Base-by-base conservation (phyloP, 2,329 filamentous ascomycete genomes). In the Elsinoe fawcettii region DNA sequence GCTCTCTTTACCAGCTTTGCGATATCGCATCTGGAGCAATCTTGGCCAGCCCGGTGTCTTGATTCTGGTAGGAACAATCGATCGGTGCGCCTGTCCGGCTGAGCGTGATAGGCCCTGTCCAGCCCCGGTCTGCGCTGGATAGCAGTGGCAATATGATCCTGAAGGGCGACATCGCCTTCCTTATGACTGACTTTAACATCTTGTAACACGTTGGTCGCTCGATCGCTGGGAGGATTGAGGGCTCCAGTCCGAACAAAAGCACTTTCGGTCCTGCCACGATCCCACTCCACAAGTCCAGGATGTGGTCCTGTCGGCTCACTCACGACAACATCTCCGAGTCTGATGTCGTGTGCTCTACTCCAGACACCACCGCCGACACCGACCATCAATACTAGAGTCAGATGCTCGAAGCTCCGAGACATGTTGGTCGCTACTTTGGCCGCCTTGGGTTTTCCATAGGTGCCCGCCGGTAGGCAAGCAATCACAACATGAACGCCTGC, bases 261-360 rank as follows among this genome's bases (percentile, higher is more conserved):
- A 30, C 4, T 18, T 25, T 36, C 49, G 7, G 9, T 51, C 37
- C 67, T 67, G 3, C 60, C 61, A 2, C 63, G 37, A 39, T 66
- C 63, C 34, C 64, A 65, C 22, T 68, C 62, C 2, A 66, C 57
- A 0, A 68, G 62, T 3, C 66, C 66, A 1, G 62, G 64, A 20
- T 23, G 54, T 1, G 22, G 49, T 0, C 51, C 57, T 0, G 25
- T 39, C 2, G 66, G 64, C 16, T 58, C 57, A 51, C 66, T 66
- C 3, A 68, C 62, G 0, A 63, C 63, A 9, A 68, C 53, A 49
- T 68, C 66, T 1, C 66, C 66, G 8, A 68, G 65, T 1, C 63
- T 61, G 6, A 68, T 63, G n/a, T 67, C 64, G 3, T 23, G n/a
- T 14, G 57, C 43, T 18, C 23, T 11, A n/a, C 43, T 51, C 63